Percentiles rank a stretch among this genome's conserved stretches.
Conservation (phyloP, 2,329 filamentous ascomycete genomes). For the Claviceps sp. region DNA sequence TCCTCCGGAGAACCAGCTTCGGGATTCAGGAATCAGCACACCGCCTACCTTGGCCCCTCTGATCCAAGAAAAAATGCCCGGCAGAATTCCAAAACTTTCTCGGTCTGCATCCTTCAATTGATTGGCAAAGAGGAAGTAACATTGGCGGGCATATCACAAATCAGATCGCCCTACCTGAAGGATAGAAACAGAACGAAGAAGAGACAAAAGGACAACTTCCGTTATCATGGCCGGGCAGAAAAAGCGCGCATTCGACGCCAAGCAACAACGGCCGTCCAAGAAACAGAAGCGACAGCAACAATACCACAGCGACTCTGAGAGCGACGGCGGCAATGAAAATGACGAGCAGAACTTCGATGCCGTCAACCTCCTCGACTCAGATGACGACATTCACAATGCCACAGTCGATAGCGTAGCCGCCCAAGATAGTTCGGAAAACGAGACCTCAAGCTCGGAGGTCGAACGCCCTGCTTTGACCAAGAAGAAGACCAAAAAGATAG, state of each 20-base stretch:
- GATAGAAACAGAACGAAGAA: background rate
- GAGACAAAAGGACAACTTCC: slow-evolving; percentile 4
- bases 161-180: background rate
- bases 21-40: background rate
- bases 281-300: slow-evolving; percentile 34
- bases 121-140: background rate
- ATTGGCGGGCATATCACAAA: background rate
- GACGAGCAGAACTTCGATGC: slow-evolving; percentile 32
- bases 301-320: slow-evolving; percentile 40
- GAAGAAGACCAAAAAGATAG: slow-evolving; percentile 10
- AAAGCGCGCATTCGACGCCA: slow-evolving; percentile 19
- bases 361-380: slow-evolving; percentile 42
- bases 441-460: slow-evolving; percentile 23
- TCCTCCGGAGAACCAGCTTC: background rate
- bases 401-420: slow-evolving; percentile 33
- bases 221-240: slow-evolving; percentile 21
- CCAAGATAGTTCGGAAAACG: slow-evolving; percentile 1
- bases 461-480: slow-evolving; percentile 11
- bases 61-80: slow-evolving; percentile 7
- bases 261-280: slow-evolving; percentile 31
- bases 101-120: too few species aligned
- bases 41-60: slow-evolving; percentile 6
- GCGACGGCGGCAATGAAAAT: slow-evolving; percentile 16
- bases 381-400: slow-evolving; percentile 42
- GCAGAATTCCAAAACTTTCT: slow-evolving; percentile 10